A percentile compares a stretch with the other conserved stretches of the same genome.
Evolutionary conservation across 1,284 basidiomycete genomes (phyloP).

Genomic region (Boletus smithii): DNA sequence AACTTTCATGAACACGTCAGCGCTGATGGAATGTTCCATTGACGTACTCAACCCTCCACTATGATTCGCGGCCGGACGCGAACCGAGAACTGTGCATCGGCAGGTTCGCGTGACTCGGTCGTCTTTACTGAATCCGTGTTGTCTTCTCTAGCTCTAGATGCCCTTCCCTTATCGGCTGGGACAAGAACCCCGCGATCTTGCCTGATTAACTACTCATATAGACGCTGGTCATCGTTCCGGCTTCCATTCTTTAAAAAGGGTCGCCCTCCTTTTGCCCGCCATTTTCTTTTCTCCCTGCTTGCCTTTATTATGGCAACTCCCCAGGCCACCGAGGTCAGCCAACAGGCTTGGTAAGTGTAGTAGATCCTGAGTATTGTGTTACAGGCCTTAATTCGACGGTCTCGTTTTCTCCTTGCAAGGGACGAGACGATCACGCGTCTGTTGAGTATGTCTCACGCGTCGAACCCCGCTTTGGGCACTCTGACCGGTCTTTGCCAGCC

Average conservation of each 20-base stretch:
- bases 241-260: slow-evolving; percentile 43
- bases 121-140: slow-evolving; percentile 23
- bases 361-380: slow-evolving; percentile 9
- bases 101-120: slow-evolving; percentile 31
- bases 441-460: slow-evolving; percentile 42
- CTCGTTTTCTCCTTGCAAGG: slow-evolving; percentile 41
- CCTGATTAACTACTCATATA: slow-evolving; percentile 39
- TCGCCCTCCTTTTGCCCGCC: slow-evolving; percentile 36
- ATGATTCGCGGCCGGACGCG: slow-evolving; percentile 29
- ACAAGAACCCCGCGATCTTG: slow-evolving; percentile 40
- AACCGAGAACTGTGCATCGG: slow-evolving; percentile 20
- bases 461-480: slow-evolving; percentile 3
- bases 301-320: slow-evolving; percentile 52
- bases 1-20: slow-evolving; percentile 33
- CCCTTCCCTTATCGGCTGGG: slow-evolving; percentile 36
- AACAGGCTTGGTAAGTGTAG: slow-evolving; percentile 56
- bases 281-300: slow-evolving; percentile 33
- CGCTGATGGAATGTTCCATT: slow-evolving; percentile 35
- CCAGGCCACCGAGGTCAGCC: slow-evolving; percentile 52
- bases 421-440: slow-evolving; percentile 60
- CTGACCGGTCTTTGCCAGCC: slow-evolving; percentile 38
- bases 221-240: slow-evolving; percentile 36
- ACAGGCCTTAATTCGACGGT: slow-evolving; percentile 23
- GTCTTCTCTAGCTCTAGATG: slow-evolving; percentile 25
- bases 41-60: slow-evolving; percentile 29